A percentile compares a stretch with the other conserved stretches of the same genome.
Evolutionary conservation across 169 alveolate genomes (phyloP).

Genomic region (Besnoitia besnoiti): DNA sequence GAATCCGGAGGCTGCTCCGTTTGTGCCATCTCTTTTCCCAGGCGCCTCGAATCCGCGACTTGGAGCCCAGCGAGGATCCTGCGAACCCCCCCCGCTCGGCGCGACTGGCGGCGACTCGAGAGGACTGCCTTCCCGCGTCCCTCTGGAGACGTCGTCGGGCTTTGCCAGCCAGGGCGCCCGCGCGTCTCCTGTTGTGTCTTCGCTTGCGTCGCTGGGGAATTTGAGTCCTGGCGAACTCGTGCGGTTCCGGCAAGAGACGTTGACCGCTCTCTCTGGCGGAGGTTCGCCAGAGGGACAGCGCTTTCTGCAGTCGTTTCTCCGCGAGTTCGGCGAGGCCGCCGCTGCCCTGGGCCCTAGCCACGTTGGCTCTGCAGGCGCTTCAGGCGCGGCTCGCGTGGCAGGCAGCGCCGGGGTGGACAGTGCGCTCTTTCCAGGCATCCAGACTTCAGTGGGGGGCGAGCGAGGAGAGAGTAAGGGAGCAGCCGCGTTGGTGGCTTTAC

Average conservation of each 20-base stretch:
- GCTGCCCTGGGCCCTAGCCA: neutral
- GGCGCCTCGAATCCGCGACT: neutral
- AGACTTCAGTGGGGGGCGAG: neutral
- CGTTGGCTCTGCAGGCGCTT: neutral
- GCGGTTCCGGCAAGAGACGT: neutral
- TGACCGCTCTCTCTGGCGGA: neutral
- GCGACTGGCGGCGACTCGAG: no score
- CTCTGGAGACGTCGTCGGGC: neutral
- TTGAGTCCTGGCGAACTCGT: neutral
- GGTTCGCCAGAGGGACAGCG: neutral
- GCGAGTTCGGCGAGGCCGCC: neutral
- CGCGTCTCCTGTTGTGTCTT: no score
- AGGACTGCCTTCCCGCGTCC: neutral
- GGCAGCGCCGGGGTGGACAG: neutral
- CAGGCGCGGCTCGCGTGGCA: neutral
- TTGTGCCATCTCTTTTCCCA: neutral
- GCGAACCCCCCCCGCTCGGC: neutral
- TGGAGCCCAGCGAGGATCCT: neutral
- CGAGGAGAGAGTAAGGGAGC: neutral
- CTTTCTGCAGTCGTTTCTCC: neutral
- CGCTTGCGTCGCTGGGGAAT: neutral
- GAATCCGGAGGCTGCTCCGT: slow-evolving; percentile 25
- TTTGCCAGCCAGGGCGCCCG: no score
- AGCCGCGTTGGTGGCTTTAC: neutral
- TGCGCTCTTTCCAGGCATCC: neutral